Conservation (phyloP, 495 filamentous ascomycete genomes). For the Xylaria venustula region DNA sequence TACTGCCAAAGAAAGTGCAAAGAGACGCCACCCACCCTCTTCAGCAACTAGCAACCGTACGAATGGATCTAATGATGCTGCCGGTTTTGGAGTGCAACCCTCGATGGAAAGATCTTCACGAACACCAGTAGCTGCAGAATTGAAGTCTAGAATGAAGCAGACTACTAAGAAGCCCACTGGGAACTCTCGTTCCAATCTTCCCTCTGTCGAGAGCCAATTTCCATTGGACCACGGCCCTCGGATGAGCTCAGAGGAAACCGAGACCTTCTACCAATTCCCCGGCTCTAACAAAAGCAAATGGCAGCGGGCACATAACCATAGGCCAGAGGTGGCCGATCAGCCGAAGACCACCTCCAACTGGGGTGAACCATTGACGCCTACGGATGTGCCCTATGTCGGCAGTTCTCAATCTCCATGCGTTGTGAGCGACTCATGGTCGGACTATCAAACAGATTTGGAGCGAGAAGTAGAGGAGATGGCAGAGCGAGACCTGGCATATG, state of each 20-base stretch:
- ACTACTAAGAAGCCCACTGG: background rate
- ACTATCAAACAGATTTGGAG: background rate
- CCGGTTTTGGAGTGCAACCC: background rate
- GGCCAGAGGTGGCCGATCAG: background rate
- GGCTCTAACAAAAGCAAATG: background rate
- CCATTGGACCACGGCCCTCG: background rate
- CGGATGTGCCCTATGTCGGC: conserved; percentile 2
- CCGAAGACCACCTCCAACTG: background rate
- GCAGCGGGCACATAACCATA: background rate
- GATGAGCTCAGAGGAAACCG: background rate
- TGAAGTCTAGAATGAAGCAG: background rate
- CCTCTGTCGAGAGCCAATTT: background rate
- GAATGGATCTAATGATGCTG: background rate
- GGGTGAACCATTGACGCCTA: conserved; percentile 11
- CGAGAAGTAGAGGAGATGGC: conserved; percentile 11
- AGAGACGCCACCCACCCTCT: background rate
- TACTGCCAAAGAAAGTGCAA: background rate
- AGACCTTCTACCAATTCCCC: background rate
- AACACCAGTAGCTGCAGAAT: background rate
- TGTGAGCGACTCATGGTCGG: conserved; percentile 6
- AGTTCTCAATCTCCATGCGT: background rate
- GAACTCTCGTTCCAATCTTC: background rate
- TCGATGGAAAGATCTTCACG: background rate
- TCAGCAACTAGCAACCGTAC: background rate
- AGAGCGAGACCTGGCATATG: conserved; percentile 20